These are phyloP conservation scores for Amanita brunnescens DNA, from an alignment of 768 basidiomycete genomes.

Conservation along the genomic window DNA sequence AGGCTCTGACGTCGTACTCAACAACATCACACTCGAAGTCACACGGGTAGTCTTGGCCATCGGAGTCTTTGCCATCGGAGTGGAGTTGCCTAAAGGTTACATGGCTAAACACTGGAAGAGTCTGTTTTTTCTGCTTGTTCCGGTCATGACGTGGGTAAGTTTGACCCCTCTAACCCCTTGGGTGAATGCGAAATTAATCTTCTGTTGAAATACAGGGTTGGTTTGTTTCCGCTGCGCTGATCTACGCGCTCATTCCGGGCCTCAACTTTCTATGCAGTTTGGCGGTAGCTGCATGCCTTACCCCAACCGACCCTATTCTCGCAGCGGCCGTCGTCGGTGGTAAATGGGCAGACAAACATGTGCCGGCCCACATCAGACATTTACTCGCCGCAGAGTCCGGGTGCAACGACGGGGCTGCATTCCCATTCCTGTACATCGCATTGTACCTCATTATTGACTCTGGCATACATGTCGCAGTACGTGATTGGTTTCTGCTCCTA, in stretches of 20 bases:
- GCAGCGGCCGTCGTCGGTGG: slow-evolving; percentile 91
- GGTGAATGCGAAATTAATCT: not conserved
- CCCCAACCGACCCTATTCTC: slow-evolving; percentile 91
- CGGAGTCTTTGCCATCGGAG: slow-evolving; percentile 96
- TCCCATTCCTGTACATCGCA: slow-evolving; percentile 87
- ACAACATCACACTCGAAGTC: slow-evolving; percentile 83
- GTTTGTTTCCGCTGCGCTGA: slow-evolving; percentile 87
- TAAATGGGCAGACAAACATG: slow-evolving; percentile 96
- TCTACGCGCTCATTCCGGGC: slow-evolving; percentile 85
- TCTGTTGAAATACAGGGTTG: slow-evolving; percentile 53
- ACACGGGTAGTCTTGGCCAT: slow-evolving; percentile 92
- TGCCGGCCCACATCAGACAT: slow-evolving; percentile 72
- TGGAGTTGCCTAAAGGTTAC: slow-evolving; percentile 95
- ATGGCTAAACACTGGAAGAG: slow-evolving; percentile 91
- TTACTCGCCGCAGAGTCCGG: slow-evolving; percentile 72
- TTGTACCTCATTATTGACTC: slow-evolving; percentile 76
- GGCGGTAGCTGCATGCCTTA: slow-evolving; percentile 87
- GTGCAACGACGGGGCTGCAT: slow-evolving; percentile 96
- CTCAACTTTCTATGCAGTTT: slow-evolving; percentile 85
- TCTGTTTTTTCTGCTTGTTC: slow-evolving; percentile 72
- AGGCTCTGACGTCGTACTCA: slow-evolving; percentile 36
- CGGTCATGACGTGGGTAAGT: slow-evolving; percentile 80
- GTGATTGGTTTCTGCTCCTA: slow-evolving; percentile 81
- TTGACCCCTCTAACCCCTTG: not conserved
- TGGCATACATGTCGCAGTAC: slow-evolving; percentile 52